Evolutionary conservation across 495 filamentous ascomycete species (phyloP), one percentile per base, ranked within the genome.

Genomic region (Penicillium cataractarum): DNA sequence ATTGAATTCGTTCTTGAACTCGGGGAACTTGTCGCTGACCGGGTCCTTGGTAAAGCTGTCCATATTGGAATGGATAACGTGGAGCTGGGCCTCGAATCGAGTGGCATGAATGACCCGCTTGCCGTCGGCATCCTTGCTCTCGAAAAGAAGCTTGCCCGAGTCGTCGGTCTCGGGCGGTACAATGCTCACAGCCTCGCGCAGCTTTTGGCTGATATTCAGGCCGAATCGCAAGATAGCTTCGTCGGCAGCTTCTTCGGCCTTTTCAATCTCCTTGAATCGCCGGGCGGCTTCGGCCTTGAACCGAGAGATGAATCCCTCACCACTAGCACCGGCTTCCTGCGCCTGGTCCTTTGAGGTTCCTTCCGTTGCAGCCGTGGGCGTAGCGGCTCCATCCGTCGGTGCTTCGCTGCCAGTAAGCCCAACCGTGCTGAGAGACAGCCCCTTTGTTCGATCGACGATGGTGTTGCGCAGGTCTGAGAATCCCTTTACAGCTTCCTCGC

Each of bases 241-340:
- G 74, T 99, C 95, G 21, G 95, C 95, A n/a, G 93, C 93, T 69
- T 97, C 93, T 74, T 99, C 95, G 42, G 94, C 95, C 65, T 89
- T 89, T 70, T 98, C 90, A 32, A 99, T 89, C 67, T 97, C 94
- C 69, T 91, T 93, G 42, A 99, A 81, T 53, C 91, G 86, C 70
- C 92, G 91, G 9, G 89, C 82, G 17, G 95, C 95, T 71, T 96
- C 92, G 29, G 82, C 79, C 54, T 88, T 88, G 72, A 99, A 87
- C 39, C 92, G 86, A n/a, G 92, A 86, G 52, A 98, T 86, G 61
- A 96, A 88, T 13, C 88, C 84, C 66, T 93, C 91, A 26, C 87
- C 86, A 62, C 90, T 87, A 55, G 84, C 80, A 50, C 84, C 69
- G 33, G 82, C 80, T 37, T 83, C 83, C 66, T 91, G 87, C 12